Base-by-base conservation (phyloP, 371 early-diverging fungal genomes). In the Mortierella sp. region DNA sequence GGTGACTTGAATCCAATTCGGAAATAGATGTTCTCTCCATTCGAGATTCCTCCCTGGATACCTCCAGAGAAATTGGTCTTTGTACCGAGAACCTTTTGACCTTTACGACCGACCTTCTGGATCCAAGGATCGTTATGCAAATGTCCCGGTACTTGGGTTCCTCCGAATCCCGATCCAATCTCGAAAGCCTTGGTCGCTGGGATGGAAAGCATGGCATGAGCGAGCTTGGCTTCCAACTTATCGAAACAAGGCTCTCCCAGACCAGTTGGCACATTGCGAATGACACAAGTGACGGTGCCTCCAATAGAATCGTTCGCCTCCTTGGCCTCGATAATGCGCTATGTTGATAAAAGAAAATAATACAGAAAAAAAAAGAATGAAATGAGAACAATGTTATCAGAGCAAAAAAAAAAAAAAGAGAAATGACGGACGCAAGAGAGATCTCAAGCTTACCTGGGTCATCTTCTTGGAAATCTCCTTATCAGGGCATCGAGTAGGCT, bases 171-270 rank as follows among this genome's bases (percentile, higher is more conserved):
- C 37, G 92, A 92, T 5, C 99, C 99, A 61, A 97, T 93, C 75
- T 98, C 99, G 78, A 98, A 98, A 6, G 95, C 96, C 79, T 98
- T 98, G 15, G 98, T 98, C 9, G 99, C 97, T 19, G 99, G 99
- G 56, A 98, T 97, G 26, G 97, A 96, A 57, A 98, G 82, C 99
- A 98, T 98, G n/a, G 98, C 99, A 70, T 98, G 98, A 8, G 98
- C 99, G 52, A 98, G 83, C 61, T 90, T 80, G n/a, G 99, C 98
- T 79, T 98, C 97, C 32, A 97, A 83, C 79, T 98, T 98, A 80
- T 98, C 99, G 72, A 98, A 98, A 81, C 95, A 94, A 9, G 99
- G 99, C 78, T 98, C 99, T 52, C 99, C 99, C 55, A 98, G 83
- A n/a, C 99, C 99, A 15, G 87, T 72, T 14, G 99, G 99, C 30